Base-by-base conservation (phyloP, 768 basidiomycete genomes). In the Gautieria morchelliformis region DNA sequence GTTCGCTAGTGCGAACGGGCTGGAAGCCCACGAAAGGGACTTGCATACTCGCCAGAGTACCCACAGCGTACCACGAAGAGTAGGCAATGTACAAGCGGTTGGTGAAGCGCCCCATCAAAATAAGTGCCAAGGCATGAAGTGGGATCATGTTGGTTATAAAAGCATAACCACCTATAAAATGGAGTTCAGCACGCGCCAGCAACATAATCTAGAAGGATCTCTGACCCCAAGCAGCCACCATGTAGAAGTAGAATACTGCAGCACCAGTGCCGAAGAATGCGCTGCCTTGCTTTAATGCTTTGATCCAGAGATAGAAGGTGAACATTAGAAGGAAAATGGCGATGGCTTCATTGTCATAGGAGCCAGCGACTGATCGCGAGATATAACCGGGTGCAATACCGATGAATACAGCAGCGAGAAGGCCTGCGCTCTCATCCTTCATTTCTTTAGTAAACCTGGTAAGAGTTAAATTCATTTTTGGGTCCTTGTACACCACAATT, bases 61-160 rank as follows among this genome's bases (percentile, higher is more conserved):
- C 96, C 61, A 99, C 89, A 30, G 91, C 90, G 69, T 98, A 99
- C 93, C 95, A 99, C 2, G 93, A 85, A 19, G 90, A 96, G 71
- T 97, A 99, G 3, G 87, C 90, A 12, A 93, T 85, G 70, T 99
- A 99, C 50, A 99, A 80, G 24, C 93, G 84, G 66, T 81, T 85
- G 60, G 85, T 91, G 77, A 83, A 99, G 49, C 96, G 84, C 19
- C 94, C 94, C 96, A 98, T 99, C 35, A 98, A 75, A 55, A 97
- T 81, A 57, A 99, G 84, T 37, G 90, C 85, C n/a, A 98, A 80
- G 0, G 91, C 89, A 65, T 99, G 96, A 1, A 99, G 74, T 39
- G 96, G 96, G 59, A 98, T 94, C 95, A 99, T 99, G 78, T 99
- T 99, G 47, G 96, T 99, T 70, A 99, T 99, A 79, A 99, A 99